These are phyloP conservation scores for Helicocarpus griseus DNA, from an alignment of 2,329 filamentous ascomycete genomes.

Conservation along the genomic window DNA sequence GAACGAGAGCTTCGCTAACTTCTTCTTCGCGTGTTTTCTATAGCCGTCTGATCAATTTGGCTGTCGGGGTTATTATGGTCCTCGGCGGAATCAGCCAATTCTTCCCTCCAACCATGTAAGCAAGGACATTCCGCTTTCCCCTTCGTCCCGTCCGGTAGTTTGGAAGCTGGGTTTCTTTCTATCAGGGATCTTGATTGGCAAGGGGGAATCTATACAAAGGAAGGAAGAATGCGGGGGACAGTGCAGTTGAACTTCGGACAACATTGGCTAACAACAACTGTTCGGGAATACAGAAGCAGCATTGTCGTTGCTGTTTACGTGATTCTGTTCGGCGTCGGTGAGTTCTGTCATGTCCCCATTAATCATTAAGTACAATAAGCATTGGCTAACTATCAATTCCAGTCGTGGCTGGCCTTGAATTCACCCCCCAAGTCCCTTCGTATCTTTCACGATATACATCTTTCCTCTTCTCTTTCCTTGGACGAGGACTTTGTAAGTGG, in stretches of 20 bases:
- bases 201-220: too few relatives aligned
- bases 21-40: conserved; percentile 10
- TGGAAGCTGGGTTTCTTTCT: not conserved
- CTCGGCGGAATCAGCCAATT: conserved; percentile 59
- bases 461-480: conserved; percentile 96
- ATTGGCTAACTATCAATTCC: too few relatives aligned
- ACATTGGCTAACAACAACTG: not conserved
- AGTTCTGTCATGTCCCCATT: too few relatives aligned
- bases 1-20: conserved; percentile 17
- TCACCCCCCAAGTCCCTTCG: conserved; percentile 72
- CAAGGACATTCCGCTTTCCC: conserved; percentile 6
- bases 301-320: conserved; percentile 79
- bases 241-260: not conserved
- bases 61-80: conserved; percentile 74
- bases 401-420: conserved; percentile 71
- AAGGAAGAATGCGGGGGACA: too few relatives aligned
- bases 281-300: conserved; percentile 44
- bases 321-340: conserved; percentile 81
- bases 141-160: not conserved
- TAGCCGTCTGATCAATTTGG: conserved; percentile 92
- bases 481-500: conserved; percentile 81
- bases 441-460: conserved; percentile 89
- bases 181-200: too few relatives aligned
- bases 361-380: too few relatives aligned
- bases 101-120: conserved; percentile 30